Evolutionary conservation across 2,329 filamentous ascomycete genomes (phyloP).

Genomic region (Nemania sp.): DNA sequence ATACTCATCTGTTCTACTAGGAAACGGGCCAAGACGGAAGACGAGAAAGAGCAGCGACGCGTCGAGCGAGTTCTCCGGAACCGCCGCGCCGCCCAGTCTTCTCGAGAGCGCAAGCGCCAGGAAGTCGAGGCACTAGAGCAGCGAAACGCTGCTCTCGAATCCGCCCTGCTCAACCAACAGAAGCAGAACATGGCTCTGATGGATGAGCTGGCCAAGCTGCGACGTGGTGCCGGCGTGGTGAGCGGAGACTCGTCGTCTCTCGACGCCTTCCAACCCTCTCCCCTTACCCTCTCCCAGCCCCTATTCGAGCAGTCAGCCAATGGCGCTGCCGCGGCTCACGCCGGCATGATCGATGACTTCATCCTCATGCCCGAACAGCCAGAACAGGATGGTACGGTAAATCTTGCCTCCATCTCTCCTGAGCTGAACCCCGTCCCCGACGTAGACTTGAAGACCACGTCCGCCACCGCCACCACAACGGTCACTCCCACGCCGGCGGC

Average conservation of each 20-base stretch:
- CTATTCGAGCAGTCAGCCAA: constrained; percentile 53
- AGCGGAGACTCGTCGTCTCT: constrained; percentile 47
- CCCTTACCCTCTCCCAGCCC: constrained; percentile 61
- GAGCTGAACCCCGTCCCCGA: constrained; percentile 57
- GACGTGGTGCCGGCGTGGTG: constrained; percentile 47
- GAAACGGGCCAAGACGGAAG: constrained; percentile 97
- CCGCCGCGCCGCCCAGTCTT: constrained; percentile 93
- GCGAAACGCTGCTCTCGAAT: constrained; percentile 72
- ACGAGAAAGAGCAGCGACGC: constrained; percentile 97
- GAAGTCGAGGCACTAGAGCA: constrained; percentile 86
- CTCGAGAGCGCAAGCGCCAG: constrained; percentile 84
- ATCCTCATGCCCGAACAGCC: constrained; percentile 45
- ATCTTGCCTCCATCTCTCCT: constrained; percentile 65
- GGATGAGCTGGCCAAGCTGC: constrained; percentile 54
- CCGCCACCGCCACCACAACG: constrained; percentile 22
- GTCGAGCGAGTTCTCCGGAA: constrained; percentile 97
- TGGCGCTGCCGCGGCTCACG: too few relatives aligned
- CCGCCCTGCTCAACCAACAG: constrained; percentile 62
- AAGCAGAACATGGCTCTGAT: constrained; percentile 53
- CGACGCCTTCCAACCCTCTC: constrained; percentile 49
- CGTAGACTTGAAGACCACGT: constrained; percentile 34
- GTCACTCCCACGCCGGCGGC: constrained; percentile 35
- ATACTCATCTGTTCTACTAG: constrained; percentile 45
- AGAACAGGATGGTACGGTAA: constrained; percentile 54
- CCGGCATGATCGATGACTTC: constrained; percentile 48